Evolutionary conservation across 2,329 filamentous ascomycete genomes (phyloP).

Genomic region (Epichloe festucae): DNA sequence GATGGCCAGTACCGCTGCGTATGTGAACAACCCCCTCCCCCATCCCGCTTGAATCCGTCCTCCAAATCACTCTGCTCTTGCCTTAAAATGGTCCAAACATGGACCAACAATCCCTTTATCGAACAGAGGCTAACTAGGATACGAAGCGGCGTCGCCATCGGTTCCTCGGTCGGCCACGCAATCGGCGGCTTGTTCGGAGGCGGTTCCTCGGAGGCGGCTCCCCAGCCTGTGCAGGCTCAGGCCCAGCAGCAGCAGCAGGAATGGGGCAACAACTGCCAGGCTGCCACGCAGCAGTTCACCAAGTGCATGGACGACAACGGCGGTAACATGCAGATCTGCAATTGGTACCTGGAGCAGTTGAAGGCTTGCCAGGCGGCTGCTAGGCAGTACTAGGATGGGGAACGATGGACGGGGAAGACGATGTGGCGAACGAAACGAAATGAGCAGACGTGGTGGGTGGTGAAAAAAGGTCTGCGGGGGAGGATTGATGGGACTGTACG

Average conservation of each 20-base stretch:
- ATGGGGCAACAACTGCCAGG: conserved; percentile 55
- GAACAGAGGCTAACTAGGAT: background rate
- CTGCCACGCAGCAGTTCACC: conserved; percentile 74
- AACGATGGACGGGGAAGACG: background rate
- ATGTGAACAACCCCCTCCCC: conserved; percentile 30
- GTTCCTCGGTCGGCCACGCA: conserved; percentile 88
- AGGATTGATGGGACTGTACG: background rate
- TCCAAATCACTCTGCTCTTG: background rate
- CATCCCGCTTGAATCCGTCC: too few relatives aligned
- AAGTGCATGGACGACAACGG: conserved; percentile 93
- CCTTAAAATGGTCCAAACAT: too few relatives aligned
- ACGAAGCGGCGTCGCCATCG: conserved; percentile 82
- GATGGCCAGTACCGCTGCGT: conserved; percentile 98
- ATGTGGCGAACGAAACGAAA: background rate
- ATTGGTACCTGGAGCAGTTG: conserved; percentile 96
- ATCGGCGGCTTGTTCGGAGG: conserved; percentile 81
- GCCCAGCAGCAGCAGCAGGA: conserved; percentile 38
- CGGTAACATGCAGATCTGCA: conserved; percentile 90
- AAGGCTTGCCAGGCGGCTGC: conserved; percentile 77
- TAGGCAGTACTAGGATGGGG: conserved; percentile 47
- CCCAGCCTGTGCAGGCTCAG: conserved; percentile 34
- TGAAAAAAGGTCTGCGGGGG: background rate
- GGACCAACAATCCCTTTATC: too few relatives aligned
- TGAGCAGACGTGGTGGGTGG: background rate
- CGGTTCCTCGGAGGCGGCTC: conserved; percentile 44